Conservation (phyloP, 1,139 yeast genomes). For the Nakaseomyces kungkrabaensis region DNA sequence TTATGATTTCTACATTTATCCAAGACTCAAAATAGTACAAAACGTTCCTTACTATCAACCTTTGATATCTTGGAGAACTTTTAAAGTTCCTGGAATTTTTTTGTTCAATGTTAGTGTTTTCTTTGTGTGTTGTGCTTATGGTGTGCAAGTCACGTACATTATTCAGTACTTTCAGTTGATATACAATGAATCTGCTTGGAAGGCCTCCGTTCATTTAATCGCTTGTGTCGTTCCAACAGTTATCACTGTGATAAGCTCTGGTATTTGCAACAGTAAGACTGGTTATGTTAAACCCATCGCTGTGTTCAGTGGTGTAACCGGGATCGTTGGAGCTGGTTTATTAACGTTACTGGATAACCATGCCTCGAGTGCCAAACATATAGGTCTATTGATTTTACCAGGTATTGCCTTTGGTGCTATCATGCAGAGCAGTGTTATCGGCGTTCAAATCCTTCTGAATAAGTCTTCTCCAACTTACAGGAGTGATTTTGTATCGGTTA, state of each 20-base stretch:
- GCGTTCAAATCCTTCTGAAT: conserved; percentile 39
- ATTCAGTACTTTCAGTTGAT: conserved; percentile 23
- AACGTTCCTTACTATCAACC: conserved; percentile 13
- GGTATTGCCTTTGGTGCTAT: conserved; percentile 49
- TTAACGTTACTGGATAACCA: conserved; percentile 34
- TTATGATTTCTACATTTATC: conserved; percentile 24
- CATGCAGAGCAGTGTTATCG: conserved; percentile 43
- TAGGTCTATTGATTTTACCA: conserved; percentile 45
- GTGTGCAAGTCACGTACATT: conserved; percentile 13
- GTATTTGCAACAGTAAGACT: conserved; percentile 38
- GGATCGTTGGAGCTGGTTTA: conserved; percentile 46
- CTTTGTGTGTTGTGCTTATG: conserved; percentile 12
- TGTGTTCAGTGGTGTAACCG: conserved; percentile 36
- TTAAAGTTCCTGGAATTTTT: conserved; percentile 13
- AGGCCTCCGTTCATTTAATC: conserved; percentile 49
- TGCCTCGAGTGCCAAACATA: conserved; percentile 33
- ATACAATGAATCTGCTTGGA: conserved; percentile 33
- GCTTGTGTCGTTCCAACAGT: conserved; percentile 48
- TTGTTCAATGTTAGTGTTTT: conserved; percentile 16
- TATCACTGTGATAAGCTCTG: conserved; percentile 38
- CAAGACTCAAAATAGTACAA: conserved; percentile 8
- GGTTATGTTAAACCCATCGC: conserved; percentile 42
- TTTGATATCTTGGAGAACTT: conserved; percentile 14
- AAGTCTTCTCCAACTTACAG: conserved; percentile 11
- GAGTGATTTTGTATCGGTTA: conserved; percentile 15